Base-by-base conservation (phyloP, 768 basidiomycete species). In the Tricholoma terreum region DNA sequence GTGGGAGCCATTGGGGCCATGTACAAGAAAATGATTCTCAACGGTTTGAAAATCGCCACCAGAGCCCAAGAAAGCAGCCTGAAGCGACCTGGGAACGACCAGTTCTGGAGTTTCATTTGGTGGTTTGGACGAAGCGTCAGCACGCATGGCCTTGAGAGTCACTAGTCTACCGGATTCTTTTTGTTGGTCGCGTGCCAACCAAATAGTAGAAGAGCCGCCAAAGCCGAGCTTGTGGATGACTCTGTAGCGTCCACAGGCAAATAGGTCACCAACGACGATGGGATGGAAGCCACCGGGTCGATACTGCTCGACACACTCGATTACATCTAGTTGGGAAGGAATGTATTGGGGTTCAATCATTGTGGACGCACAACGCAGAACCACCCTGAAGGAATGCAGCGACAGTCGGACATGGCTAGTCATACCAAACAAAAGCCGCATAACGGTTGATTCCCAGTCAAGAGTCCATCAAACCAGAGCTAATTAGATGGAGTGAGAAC, bases 271-370 rank as follows among this genome's bases (percentile, higher is more conserved):
- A 54, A 84, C 75, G 45, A 70, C 65, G 21, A 82, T 71, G 11
- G 82, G 82, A 59, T 82, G 81, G 62, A 73, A 79, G 4, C 82
- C 83, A 27, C 81, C 81, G 8, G 75, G 79, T 34, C 67, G 57
- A 62, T 85, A 85, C 35, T 74, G 71, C 69, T 82, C 78, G 45
- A 80, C 58, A 62, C 76, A 62, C 66, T 83, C 82, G 34, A 74
- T 58, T 19, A 49, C 62, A 50, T 71, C 67, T 30, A 74, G 67
- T 17, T 42, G 46, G 15, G 69, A 65, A 56, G 71, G 71, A 60
- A 59, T 36, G 35, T 4, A 36, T 6, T 14, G 35, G 15, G 35
- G 35, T 6, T 6, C 35, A 6, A 36, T 36, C 35, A 36, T n/a
- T n/a, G n/a, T 36, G 11, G 35, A 36, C 8, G 35, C 15, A 36